Evolutionary conservation across 345 rosid species (phyloP), one percentile per base, ranked within the genome.

Genomic region (Eucalyptus coolabah): DNA sequence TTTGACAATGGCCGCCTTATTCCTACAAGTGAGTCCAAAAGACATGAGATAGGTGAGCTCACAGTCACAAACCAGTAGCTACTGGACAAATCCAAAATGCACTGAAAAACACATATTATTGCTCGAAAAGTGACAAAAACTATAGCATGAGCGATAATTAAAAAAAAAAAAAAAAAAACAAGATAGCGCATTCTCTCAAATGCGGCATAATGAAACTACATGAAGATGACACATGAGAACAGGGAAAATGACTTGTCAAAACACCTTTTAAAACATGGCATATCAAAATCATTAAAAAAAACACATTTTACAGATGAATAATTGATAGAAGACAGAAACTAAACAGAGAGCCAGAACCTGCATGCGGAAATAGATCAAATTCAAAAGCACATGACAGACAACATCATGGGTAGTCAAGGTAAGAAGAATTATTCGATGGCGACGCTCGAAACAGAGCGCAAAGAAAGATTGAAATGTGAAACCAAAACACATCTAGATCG

Each of bases 1-100:
- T 92, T 98, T 96, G n/a, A 97, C 98, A 93, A 98, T 96, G 88
- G 99, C 98, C 87, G 99, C 99, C 93, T 98, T 98, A 91, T 98
- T 98, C 96, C 99, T 98, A 95, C 91, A 94, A 90, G 86, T 54
- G 49, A 44, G 86, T 42, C 67, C 37, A 88, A 90, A 45, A 34
- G 47, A 34, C 47, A 47, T 34, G 24, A 60, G 72, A 18, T 65
- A 37, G 30, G 18, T 86, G 67, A 56, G 88, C 14, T 28, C 42
- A 86, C 69, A 32, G 47, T 54, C 69, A 40, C 67, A 53, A 8
- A 87, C 47, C 44, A 87, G 67, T 4, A 65, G 89, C 42, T 69
- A n/a, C 40, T 3, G 5, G 42, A 42, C 45, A 69, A 88, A 65
- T 65, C n/a, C 17, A 69, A 65, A 42, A 67, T 8, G 40, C 44